phyloP scores from a whole-genome alignment of 202 grass and related monocot genomes.

The Brachypodium distachyon region DNA sequence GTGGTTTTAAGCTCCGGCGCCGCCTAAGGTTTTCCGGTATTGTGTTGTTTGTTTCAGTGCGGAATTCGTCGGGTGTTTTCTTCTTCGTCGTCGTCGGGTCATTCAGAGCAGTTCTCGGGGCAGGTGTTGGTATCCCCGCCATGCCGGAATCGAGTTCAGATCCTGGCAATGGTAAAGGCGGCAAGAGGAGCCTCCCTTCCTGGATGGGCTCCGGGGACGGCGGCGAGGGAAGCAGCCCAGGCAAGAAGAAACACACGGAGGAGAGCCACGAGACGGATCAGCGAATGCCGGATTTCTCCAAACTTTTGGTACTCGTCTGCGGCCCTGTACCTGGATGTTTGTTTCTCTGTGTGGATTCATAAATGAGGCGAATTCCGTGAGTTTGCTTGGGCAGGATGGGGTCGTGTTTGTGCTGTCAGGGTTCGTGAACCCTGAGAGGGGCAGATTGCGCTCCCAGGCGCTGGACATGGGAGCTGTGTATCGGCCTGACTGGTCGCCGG shows the following conservation, averaged over 20 bases:
- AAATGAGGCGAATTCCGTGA: not conserved
- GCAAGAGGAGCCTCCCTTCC: conserved; percentile 52
- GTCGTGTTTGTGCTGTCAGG: conserved; percentile 72
- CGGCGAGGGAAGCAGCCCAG: conserved; percentile 15
- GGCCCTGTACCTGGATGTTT: not conserved
- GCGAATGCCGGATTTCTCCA: conserved; percentile 43
- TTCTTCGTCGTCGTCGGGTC: too few relatives aligned
- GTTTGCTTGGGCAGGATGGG: conserved; percentile 46
- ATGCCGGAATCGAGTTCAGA: conserved; percentile 42
- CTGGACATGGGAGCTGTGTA: conserved; percentile 86
- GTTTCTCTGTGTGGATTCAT: not conserved
- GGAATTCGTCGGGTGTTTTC: too few relatives aligned
- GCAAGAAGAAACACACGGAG: conserved; percentile 49
- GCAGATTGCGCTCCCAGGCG: conserved; percentile 60
- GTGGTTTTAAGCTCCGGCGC: not conserved
- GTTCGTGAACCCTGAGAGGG: conserved; percentile 85
- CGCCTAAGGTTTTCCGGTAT: not conserved
- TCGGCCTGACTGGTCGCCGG: conserved; percentile 66
- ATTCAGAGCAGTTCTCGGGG: not conserved
- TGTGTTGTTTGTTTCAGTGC: not conserved
- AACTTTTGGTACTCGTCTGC: conserved; percentile 47
- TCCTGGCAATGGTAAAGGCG: not conserved
- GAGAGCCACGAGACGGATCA: conserved; percentile 1
- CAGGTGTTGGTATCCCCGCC: not conserved
- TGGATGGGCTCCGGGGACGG: conserved; percentile 36